phyloP scores from a whole-genome alignment of 768 basidiomycete species.

The Pulveroboletus sp. region DNA sequence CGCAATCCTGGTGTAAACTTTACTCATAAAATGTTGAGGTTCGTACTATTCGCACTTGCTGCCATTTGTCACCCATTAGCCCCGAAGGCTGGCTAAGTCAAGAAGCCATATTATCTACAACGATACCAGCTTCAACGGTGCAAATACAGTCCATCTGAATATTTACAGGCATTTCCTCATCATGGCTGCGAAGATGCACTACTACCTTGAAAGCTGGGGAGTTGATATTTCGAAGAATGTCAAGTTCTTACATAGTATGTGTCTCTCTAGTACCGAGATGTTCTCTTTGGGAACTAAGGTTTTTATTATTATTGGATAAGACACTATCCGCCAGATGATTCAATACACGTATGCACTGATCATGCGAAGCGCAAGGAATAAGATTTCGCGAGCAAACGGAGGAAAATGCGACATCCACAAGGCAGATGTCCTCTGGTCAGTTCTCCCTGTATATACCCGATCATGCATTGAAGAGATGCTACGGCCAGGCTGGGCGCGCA shows the following conservation, averaged over 20 bases:
- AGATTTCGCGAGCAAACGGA: constrained; percentile 36
- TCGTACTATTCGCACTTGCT: constrained; percentile 16
- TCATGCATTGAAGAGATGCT: constrained; percentile 2
- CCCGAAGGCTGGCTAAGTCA: constrained; percentile 61
- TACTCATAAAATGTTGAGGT: constrained; percentile 74
- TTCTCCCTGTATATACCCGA: neutral
- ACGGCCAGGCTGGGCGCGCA: constrained; percentile 70
- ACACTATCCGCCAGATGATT: constrained; percentile 60
- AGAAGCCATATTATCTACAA: constrained; percentile 79
- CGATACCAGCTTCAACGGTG: constrained; percentile 68
- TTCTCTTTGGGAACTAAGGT: neutral
- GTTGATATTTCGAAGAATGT: constrained; percentile 40
- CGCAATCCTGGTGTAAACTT: constrained; percentile 66
- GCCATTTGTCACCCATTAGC: constrained; percentile 4
- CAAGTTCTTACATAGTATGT: constrained; percentile 56
- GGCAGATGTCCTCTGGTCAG: constrained; percentile 60
- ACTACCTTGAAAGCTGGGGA: constrained; percentile 70
- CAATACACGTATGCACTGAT: constrained; percentile 53
- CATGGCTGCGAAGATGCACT: constrained; percentile 82
- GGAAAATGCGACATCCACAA: constrained; percentile 48
- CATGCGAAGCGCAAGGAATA: constrained; percentile 42
- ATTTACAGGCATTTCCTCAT: constrained; percentile 85
- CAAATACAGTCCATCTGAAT: constrained; percentile 66
- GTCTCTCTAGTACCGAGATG: neutral
- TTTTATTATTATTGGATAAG: constrained; percentile 36